A percentile compares a stretch with the other conserved stretches of the same genome.
Conservation (phyloP, 2,329 filamentous ascomycete species). For the Xylaria arbuscula region DNA sequence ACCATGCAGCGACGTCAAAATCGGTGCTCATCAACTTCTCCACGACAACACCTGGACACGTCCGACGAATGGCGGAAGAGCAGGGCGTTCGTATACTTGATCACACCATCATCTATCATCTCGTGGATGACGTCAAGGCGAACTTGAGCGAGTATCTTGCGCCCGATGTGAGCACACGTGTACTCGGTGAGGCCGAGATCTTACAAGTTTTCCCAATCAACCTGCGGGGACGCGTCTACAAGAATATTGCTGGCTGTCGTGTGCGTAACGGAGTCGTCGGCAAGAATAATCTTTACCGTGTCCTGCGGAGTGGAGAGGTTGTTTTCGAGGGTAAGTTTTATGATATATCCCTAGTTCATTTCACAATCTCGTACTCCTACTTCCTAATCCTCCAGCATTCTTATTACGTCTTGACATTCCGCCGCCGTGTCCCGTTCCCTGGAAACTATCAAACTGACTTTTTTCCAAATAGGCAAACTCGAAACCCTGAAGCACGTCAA, state of each 20-base stretch:
- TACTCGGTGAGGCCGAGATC: constrained; percentile 89
- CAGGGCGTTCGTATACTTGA: constrained; percentile 82
- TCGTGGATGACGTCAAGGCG: constrained; percentile 77
- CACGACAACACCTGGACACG: constrained; percentile 72
- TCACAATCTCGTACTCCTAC: background rate
- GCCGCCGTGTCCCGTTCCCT: background rate
- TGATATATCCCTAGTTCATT: constrained; percentile 7
- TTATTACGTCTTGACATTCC: background rate
- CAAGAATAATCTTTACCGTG: constrained; percentile 72
- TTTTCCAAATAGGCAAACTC: constrained; percentile 71
- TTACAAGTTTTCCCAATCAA: constrained; percentile 86
- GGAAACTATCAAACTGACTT: background rate
- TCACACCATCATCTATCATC: constrained; percentile 86
- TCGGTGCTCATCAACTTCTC: constrained; percentile 91
- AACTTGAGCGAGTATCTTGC: constrained; percentile 76
- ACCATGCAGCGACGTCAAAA: constrained; percentile 81
- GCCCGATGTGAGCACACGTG: constrained; percentile 72
- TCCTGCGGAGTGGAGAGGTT: constrained; percentile 75
- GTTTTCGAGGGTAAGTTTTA: constrained; percentile 81
- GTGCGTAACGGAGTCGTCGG: constrained; percentile 82
- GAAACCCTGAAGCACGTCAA: constrained; percentile 89
- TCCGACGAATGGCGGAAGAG: constrained; percentile 75
- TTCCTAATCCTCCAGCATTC: background rate
- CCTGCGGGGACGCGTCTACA: constrained; percentile 74
- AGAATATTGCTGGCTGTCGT: constrained; percentile 87